phyloP scores from a whole-genome alignment of 129 eudicot species.

The Gnaphalium uliginosum region DNA sequence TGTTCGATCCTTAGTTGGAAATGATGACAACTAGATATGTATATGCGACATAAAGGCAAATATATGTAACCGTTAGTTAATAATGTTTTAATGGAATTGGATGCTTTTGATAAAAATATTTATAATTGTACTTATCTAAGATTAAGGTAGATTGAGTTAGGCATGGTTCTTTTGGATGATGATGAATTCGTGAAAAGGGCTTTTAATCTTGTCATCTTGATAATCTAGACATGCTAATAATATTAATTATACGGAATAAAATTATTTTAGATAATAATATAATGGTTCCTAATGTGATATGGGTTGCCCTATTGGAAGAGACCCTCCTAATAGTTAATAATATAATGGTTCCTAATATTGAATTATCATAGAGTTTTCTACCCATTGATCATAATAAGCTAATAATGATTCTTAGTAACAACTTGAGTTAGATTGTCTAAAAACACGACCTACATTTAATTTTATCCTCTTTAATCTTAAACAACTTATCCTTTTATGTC shows the following conservation, averaged over 20 bases:
- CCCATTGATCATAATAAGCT: no score
- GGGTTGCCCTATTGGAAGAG: no score
- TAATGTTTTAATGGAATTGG: slow-evolving; percentile 11
- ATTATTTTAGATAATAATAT: not conserved
- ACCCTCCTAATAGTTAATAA: no score
- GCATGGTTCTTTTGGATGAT: slow-evolving; percentile 26
- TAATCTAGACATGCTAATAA: not conserved
- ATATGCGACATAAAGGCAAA: slow-evolving; percentile 1
- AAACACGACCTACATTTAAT: no score
- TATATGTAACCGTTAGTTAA: slow-evolving; percentile 3
- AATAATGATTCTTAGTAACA: no score
- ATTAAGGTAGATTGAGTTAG: slow-evolving; percentile 17
- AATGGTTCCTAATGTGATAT: no score
- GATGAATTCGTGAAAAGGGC: slow-evolving; percentile 19
- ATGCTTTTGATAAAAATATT: slow-evolving; percentile 10
- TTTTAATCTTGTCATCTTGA: slow-evolving; percentile 21
- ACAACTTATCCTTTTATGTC: no score
- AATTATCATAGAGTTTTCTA: no score
- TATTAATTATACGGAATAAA: not conserved
- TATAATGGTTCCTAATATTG: no score
- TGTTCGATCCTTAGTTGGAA: not conserved
- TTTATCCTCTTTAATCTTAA: no score
- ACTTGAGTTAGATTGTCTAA: no score
- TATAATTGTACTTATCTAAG: slow-evolving; percentile 21
- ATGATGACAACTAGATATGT: not conserved